These are phyloP conservation scores for Jamesozyma piceae DNA, from an alignment of 805 yeast species.

Conservation along the genomic window DNA sequence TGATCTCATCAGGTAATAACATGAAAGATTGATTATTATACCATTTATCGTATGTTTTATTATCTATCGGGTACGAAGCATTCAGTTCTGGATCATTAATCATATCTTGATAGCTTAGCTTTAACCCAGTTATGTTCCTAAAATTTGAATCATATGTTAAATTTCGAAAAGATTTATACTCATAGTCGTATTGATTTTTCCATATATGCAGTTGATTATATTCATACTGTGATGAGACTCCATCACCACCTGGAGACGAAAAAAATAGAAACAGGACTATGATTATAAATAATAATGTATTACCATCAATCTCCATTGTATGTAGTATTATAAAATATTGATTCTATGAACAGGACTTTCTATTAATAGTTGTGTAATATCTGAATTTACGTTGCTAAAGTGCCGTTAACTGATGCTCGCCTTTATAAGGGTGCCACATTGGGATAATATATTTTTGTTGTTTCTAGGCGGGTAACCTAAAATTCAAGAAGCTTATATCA, in stretches of 20 bases:
- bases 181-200: slow-evolving; percentile 30
- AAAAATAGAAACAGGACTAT: slow-evolving; percentile 26
- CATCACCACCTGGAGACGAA: slow-evolving; percentile 28
- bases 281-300: slow-evolving; percentile 24
- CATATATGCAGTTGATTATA: slow-evolving; percentile 33
- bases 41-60: slow-evolving; percentile 37
- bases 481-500: too few species aligned
- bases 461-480: background rate
- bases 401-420: background rate
- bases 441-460: slow-evolving; percentile 10
- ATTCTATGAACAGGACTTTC: too few species aligned
- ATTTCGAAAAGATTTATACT: slow-evolving; percentile 30
- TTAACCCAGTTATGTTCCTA: slow-evolving; percentile 67
- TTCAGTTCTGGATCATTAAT: slow-evolving; percentile 36
- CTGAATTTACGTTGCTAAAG: background rate
- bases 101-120: slow-evolving; percentile 53
- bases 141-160: slow-evolving; percentile 45
- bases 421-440: background rate
- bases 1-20: slow-evolving; percentile 51
- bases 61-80: slow-evolving; percentile 49
- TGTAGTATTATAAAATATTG: background rate
- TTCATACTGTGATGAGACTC: slow-evolving; percentile 31
- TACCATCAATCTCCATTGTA: slow-evolving; percentile 29
- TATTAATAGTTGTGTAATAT: too few species aligned
- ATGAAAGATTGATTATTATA: slow-evolving; percentile 43